phyloP scores from a whole-genome alignment of 176 grass and related monocot species.

The Canna indica region DNA sequence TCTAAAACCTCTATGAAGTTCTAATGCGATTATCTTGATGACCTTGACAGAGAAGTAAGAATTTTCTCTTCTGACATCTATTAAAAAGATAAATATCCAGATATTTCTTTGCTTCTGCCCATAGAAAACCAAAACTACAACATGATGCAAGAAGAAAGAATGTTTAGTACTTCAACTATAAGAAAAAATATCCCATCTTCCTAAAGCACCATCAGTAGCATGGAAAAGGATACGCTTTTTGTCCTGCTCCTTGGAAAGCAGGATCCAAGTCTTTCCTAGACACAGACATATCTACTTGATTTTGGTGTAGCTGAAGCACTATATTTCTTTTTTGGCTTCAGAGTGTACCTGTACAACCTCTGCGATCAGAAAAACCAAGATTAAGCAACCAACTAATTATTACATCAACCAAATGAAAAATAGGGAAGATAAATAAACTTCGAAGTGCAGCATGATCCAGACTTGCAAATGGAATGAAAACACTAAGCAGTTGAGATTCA shows the following conservation, averaged over 20 bases:
- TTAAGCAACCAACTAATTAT: background rate
- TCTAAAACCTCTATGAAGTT: no score
- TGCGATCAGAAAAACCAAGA: background rate
- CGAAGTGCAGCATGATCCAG: background rate
- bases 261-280: constrained; percentile 5
- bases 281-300: background rate
- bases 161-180: background rate
- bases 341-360: background rate
- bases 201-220: background rate
- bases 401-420: background rate
- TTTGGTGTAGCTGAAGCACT: background rate
- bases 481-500: no score
- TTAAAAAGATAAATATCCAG: no score
- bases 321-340: background rate
- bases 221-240: constrained; percentile 4
- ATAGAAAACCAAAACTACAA: background rate
- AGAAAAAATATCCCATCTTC: no score
- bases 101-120: background rate
- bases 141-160: background rate
- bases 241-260: constrained; percentile 4
- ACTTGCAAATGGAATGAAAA: no score
- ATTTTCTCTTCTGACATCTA: no score
- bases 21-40: no score
- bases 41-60: no score
- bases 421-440: background rate